phyloP scores from a whole-genome alignment of 371 early-diverging fungal genomes.

The Rhizopus stolonifer region DNA sequence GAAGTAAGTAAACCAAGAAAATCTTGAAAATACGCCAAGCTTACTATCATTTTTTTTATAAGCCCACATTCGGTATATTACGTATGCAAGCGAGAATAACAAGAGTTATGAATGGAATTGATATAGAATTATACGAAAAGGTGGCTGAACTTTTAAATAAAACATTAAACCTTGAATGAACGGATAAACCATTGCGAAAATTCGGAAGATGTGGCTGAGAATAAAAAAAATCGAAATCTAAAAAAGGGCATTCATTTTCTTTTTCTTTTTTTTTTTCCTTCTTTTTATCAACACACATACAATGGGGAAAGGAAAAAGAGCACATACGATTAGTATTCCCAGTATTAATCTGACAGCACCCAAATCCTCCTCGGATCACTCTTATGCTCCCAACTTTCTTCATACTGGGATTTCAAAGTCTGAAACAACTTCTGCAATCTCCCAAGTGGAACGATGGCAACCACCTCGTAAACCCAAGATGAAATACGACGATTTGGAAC shows the following conservation, averaged over 20 bases:
- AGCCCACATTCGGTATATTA: conserved; percentile 1
- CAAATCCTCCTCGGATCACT: conserved; percentile 25
- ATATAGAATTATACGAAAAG: conserved; percentile 21
- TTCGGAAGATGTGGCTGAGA: background rate
- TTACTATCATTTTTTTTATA: too few relatives aligned
- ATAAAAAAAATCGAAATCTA: background rate
- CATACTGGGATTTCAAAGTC: conserved; percentile 21
- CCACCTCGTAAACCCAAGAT: conserved; percentile 33
- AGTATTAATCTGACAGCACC: conserved; percentile 28
- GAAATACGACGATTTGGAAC: conserved; percentile 38
- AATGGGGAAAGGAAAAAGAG: conserved; percentile 40
- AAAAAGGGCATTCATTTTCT: background rate
- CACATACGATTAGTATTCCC: conserved; percentile 31
- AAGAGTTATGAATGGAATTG: conserved; percentile 10
- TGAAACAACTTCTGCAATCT: conserved; percentile 5
- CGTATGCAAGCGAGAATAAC: conserved; percentile 14
- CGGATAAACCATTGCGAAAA: background rate
- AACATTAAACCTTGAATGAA: background rate
- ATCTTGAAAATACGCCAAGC: background rate
- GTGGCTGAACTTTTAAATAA: conserved; percentile 11
- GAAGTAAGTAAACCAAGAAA: background rate
- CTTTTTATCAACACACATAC: conserved; percentile 5
- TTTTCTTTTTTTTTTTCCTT: conserved; percentile 8
- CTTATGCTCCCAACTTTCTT: conserved; percentile 20
- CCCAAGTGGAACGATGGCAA: conserved; percentile 21